These are phyloP conservation scores for Jasminum sambac DNA, from an alignment of 257 asterid species.

Conservation along the genomic window DNA sequence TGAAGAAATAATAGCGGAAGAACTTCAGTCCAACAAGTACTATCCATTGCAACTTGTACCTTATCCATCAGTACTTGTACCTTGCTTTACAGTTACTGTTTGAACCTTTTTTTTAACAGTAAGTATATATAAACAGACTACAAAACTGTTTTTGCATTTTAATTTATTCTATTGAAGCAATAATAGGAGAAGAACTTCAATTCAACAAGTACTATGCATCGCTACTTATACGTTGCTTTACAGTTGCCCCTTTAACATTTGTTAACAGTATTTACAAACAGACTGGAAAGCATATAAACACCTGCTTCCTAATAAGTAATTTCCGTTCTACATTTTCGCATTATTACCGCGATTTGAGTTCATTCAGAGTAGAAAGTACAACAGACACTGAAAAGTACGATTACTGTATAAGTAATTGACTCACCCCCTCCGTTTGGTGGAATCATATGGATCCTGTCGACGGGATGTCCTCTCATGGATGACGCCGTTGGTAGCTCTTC, in stretches of 20 bases:
- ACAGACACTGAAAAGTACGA: neutral
- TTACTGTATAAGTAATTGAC: conserved; percentile 10
- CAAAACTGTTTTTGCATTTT: too few relatives aligned
- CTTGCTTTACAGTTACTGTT: neutral
- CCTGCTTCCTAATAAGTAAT: neutral
- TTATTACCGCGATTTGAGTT: neutral
- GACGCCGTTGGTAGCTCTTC: conserved; percentile 22
- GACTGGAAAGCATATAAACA: neutral
- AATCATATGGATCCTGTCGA: conserved; percentile 63
- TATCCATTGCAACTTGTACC: neutral
- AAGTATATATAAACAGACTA: too few relatives aligned
- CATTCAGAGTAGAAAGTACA: neutral
- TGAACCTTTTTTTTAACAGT: too few relatives aligned
- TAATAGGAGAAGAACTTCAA: too few relatives aligned
- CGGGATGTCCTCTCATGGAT: conserved; percentile 32
- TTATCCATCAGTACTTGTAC: neutral
- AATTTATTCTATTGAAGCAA: too few relatives aligned
- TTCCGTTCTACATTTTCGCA: neutral
- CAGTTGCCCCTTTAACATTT: neutral
- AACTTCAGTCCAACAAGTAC: neutral
- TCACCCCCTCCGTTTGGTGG: conserved; percentile 73
- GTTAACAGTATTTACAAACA: neutral
- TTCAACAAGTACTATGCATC: too few relatives aligned
- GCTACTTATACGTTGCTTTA: neutral
- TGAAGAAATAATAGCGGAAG: neutral